Base-by-base conservation (phyloP, 805 yeast species). In the Candida boleticola region DNA sequence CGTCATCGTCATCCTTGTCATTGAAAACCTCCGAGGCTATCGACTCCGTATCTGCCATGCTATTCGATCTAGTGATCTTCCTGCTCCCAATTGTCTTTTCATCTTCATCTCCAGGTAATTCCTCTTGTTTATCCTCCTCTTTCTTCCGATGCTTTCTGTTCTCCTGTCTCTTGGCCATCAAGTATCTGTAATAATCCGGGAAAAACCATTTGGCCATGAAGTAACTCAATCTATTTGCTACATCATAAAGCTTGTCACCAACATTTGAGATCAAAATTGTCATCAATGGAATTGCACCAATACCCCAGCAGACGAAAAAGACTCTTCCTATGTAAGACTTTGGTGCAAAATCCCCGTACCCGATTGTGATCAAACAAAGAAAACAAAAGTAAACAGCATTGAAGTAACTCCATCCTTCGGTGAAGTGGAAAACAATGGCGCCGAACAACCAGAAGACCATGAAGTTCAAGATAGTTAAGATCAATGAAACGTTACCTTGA, bases 201-300 rank as follows among this genome's bases (percentile, higher is more conserved):
- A 38, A 38, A 16, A 38, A 38, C 21, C 27, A 37, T 39, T 40
- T 46, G 16, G 47, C 45, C 29, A 48, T 29, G 19, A 36, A 29
- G 26, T 30, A 27, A 33, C 50, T 43, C n/a, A 54, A 34, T 22
- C 41, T 36, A 25, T 50, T 50, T 9, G 61, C 62, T 33, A 55
- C 38, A 23, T 58, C 57, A 55, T 75, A 66, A 5, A 80, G 50
- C 14, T 77, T 66, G 55, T 86, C 95, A 47, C 92, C 87, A 36
- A 83, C 66, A 40, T 79, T 80, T 1, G 90, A 82, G 30, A 88
- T 79, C 42, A 88, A 69, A 14, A 83, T 82, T 2, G 96, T 85
- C 95, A 89, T 88, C 39, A 88, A 68, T 1, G 97, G 97, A 18
- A 89, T 83, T 0, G 96, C 95, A 5, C 80, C 67, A 17, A 89